Conservation (phyloP, 192 early-diverging fungal genomes). For the Cladochytrium replicatum region DNA sequence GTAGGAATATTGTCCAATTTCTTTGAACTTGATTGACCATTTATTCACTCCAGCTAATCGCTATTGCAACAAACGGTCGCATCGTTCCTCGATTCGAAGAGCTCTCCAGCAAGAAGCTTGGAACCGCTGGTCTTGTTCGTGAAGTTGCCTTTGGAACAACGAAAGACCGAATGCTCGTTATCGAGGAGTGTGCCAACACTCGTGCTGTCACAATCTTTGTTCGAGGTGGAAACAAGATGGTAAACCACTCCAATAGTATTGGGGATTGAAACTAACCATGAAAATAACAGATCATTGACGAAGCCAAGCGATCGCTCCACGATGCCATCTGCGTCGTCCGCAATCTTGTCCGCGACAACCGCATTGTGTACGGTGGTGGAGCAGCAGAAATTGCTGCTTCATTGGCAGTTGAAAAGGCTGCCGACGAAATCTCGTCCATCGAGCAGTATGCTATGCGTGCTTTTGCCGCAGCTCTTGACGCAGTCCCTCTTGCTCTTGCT, state of each 20-base stretch:
- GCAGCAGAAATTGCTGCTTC: conserved; percentile 82
- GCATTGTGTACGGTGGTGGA: conserved; percentile 85
- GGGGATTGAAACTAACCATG: background rate
- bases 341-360: conserved; percentile 76
- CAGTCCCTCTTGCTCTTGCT: conserved; percentile 66
- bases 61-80: conserved; percentile 85
- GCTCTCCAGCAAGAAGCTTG: conserved; percentile 64
- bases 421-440: conserved; percentile 64
- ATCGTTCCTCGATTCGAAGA: conserved; percentile 90
- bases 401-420: conserved; percentile 67
- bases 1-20: conserved; percentile 14
- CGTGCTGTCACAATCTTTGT: conserved; percentile 81
- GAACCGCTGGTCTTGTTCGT: conserved; percentile 70
- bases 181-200: conserved; percentile 85
- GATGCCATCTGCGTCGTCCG: conserved; percentile 88
- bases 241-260: conserved; percentile 3
- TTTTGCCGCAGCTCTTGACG: conserved; percentile 77
- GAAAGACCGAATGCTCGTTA: conserved; percentile 84
- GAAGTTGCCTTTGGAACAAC: conserved; percentile 78
- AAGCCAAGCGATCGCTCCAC: conserved; percentile 79
- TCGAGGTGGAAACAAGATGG: conserved; percentile 86
- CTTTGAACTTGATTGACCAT: background rate
- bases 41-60: conserved; percentile 46
- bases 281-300: conserved; percentile 60
- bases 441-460: conserved; percentile 90